Percentiles rank a stretch among this genome's conserved stretches.
Conservation (phyloP, 768 basidiomycete species). For the Pleurotus ostreatus region DNA sequence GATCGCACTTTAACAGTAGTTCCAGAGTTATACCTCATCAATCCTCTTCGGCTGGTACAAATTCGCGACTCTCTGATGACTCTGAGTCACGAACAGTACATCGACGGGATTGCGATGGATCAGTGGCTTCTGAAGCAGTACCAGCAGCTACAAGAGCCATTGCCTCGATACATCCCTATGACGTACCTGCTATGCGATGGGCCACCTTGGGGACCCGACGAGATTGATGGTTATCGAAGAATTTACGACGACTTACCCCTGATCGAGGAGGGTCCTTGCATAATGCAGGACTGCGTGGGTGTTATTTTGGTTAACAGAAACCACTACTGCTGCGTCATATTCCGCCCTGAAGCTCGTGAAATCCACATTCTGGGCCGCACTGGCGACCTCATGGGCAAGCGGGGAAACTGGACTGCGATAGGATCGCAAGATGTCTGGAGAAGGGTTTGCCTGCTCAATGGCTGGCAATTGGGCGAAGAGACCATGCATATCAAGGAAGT, state of each 20-base stretch:
- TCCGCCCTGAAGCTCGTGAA: neutral
- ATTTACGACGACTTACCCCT: neutral
- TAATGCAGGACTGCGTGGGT: neutral
- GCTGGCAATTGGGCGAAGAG: neutral
- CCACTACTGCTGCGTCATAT: slow-evolving; percentile 5
- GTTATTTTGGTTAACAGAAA: neutral
- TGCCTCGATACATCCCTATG: slow-evolving; percentile 1
- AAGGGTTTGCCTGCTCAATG: neutral
- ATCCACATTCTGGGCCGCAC: slow-evolving; percentile 6
- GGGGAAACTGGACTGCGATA: slow-evolving; percentile 2
- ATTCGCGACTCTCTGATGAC: no score
- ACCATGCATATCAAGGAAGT: neutral
- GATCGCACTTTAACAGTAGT: no score
- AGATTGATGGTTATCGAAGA: neutral
- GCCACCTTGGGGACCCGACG: neutral
- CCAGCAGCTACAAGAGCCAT: neutral
- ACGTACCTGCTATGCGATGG: neutral
- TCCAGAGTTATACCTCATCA: no score
- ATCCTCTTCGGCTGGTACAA: no score
- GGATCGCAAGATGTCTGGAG: neutral
- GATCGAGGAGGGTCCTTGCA: neutral
- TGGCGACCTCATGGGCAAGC: neutral
- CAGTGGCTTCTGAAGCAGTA: slow-evolving; percentile 3
- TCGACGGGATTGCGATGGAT: neutral
- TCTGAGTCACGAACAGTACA: no score